Evolutionary conservation across 2,329 filamentous ascomycete species (phyloP).

Genomic region (Cladosporium sp.): DNA sequence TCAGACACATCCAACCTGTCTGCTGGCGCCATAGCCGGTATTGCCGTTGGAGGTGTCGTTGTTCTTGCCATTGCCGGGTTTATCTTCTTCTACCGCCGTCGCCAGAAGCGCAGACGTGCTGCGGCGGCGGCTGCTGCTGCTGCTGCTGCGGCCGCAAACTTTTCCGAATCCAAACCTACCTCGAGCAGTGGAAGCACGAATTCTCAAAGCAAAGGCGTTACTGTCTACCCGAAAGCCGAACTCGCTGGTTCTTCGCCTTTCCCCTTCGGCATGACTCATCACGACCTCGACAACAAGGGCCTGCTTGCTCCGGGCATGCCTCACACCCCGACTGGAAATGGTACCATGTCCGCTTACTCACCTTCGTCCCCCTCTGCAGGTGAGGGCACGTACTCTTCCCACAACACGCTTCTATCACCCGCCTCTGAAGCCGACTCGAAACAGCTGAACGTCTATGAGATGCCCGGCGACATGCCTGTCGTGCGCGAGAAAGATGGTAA

Average conservation of each 20-base stretch:
- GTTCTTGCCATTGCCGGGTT: slow-evolving; percentile 35
- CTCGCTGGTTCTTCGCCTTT: slow-evolving; percentile 35
- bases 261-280: slow-evolving; percentile 20
- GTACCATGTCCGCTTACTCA: slow-evolving; percentile 21
- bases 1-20: slow-evolving; percentile 26
- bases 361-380: slow-evolving; percentile 26
- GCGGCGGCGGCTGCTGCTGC: not conserved
- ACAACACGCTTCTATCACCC: slow-evolving; percentile 27
- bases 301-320: slow-evolving; percentile 25
- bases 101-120: slow-evolving; percentile 18
- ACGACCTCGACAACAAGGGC: slow-evolving; percentile 23
- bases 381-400: slow-evolving; percentile 32
- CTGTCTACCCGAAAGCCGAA: slow-evolving; percentile 49
- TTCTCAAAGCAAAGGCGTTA: slow-evolving; percentile 21
- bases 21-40: slow-evolving; percentile 46
- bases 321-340: slow-evolving; percentile 1
- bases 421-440: slow-evolving; percentile 33
- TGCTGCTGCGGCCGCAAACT: slow-evolving; percentile 1
- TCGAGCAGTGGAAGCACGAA: slow-evolving; percentile 6
- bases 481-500: slow-evolving; percentile 52
- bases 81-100: slow-evolving; percentile 36
- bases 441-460: slow-evolving; percentile 44
- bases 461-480: slow-evolving; percentile 57
- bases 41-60: slow-evolving; percentile 44
- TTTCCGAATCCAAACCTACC: not conserved